phyloP scores from a whole-genome alignment of 768 basidiomycete species.

The Psilocybe sp. region DNA sequence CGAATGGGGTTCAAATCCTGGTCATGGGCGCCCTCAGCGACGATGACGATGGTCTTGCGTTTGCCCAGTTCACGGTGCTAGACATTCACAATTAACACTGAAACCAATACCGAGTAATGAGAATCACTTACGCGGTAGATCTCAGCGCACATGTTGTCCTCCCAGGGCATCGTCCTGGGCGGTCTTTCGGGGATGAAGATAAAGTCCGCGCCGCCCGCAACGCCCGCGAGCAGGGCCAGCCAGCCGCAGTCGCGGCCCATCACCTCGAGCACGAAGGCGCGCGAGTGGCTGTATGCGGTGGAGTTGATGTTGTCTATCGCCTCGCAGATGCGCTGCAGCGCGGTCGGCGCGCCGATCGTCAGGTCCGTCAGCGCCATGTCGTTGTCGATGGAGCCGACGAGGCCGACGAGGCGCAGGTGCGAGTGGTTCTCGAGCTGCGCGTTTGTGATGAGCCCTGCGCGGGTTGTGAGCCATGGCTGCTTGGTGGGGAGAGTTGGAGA shows the following conservation, averaged over 20 bases:
- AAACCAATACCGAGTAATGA: not conserved
- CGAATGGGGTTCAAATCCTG: slow-evolving; percentile 86
- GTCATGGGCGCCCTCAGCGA: slow-evolving; percentile 96
- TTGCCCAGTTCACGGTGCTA: slow-evolving; percentile 92
- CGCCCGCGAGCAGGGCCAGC: slow-evolving; percentile 90
- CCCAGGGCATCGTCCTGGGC: slow-evolving; percentile 78
- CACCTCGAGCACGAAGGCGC: slow-evolving; percentile 97
- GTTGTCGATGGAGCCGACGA: slow-evolving; percentile 98
- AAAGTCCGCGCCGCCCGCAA: slow-evolving; percentile 94
- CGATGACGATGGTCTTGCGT: slow-evolving; percentile 97
- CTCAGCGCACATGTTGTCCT: slow-evolving; percentile 84
- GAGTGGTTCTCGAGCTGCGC: slow-evolving; percentile 69
- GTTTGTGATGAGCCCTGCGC: slow-evolving; percentile 66
- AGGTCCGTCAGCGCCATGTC: slow-evolving; percentile 98
- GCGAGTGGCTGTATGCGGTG: slow-evolving; percentile 92
- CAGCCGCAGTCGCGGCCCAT: slow-evolving; percentile 99
- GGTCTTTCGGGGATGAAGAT: slow-evolving; percentile 97
- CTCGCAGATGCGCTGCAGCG: slow-evolving; percentile 95
- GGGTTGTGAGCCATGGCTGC: not conserved
- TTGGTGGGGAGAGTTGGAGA: not conserved
- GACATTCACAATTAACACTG: not conserved
- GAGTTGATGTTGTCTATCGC: slow-evolving; percentile 98
- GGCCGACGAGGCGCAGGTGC: slow-evolving; percentile 94
- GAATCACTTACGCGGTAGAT: slow-evolving; percentile 64
- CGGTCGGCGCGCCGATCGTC: slow-evolving; percentile 95